Percentiles rank a stretch among this genome's conserved stretches.
Conservation (phyloP, 169 alveolate genomes). For the Plasmodium gallinaceum region DNA sequence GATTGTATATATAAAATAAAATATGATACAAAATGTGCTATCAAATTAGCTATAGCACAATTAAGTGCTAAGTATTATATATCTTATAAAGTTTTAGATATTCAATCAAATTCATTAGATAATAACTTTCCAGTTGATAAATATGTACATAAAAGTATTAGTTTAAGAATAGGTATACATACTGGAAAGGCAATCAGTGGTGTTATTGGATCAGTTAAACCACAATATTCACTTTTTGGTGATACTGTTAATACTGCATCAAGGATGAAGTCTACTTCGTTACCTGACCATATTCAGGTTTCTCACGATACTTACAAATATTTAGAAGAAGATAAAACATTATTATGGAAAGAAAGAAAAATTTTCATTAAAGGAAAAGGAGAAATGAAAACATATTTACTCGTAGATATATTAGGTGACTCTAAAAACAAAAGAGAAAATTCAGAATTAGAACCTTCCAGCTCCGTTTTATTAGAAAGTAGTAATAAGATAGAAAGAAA, state of each 20-base stretch:
- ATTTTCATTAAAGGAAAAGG: conserved; percentile 86
- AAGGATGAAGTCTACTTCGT: conserved; percentile 90
- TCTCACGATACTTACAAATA: conserved; percentile 79
- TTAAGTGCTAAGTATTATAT: conserved; percentile 75
- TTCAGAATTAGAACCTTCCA: conserved; percentile 1
- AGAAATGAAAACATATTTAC: conserved; percentile 83
- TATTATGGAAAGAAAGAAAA: conserved; percentile 80
- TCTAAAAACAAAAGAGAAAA: conserved; percentile 4
- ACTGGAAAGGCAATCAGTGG: conserved; percentile 97
- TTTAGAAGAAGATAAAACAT: conserved; percentile 75
- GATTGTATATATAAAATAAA: conserved; percentile 51
- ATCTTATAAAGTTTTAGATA: conserved; percentile 88
- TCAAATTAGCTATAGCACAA: conserved; percentile 76
- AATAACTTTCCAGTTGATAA: conserved; percentile 83
- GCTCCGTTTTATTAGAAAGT: conserved; percentile 8
- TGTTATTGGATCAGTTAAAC: conserved; percentile 98
- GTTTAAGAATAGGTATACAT: conserved; percentile 95
- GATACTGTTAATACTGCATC: conserved; percentile 98
- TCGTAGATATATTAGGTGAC: conserved; percentile 68
- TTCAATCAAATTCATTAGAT: conserved; percentile 93
- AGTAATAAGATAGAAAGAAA: background rate
- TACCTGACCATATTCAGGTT: conserved; percentile 81
- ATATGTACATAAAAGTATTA: conserved; percentile 80
- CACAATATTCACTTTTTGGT: conserved; percentile 97
- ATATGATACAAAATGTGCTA: conserved; percentile 77